These are phyloP conservation scores for Ramichloridium luteum DNA, from an alignment of 2,329 filamentous ascomycete species.

Conservation along the genomic window DNA sequence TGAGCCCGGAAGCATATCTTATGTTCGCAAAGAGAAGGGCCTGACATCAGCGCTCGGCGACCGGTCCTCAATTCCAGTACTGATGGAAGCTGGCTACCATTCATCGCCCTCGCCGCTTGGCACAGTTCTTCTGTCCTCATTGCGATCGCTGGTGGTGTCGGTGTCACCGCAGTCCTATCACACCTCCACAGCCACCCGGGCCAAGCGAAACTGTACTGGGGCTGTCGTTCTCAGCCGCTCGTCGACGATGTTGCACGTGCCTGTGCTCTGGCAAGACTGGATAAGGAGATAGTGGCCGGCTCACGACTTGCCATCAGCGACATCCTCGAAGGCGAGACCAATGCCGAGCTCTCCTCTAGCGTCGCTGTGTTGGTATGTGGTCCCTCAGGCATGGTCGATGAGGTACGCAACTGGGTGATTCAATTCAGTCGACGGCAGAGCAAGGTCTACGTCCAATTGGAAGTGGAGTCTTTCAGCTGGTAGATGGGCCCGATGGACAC, in stretches of 20 bases:
- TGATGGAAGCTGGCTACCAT: too few relatives aligned
- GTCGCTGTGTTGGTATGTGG: slow-evolving; percentile 32
- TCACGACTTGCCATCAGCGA: slow-evolving; percentile 23
- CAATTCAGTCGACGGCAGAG: slow-evolving; percentile 9
- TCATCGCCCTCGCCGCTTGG: too few relatives aligned
- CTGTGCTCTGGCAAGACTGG: slow-evolving; percentile 8
- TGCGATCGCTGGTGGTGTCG: slow-evolving; percentile 37
- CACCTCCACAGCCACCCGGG: slow-evolving; percentile 22
- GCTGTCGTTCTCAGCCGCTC: slow-evolving; percentile 19
- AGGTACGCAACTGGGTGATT: slow-evolving; percentile 26
- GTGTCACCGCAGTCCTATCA: slow-evolving; percentile 35
- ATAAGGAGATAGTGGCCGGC: slow-evolving; percentile 26
- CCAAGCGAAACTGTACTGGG: slow-evolving; percentile 29
- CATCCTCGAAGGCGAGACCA: slow-evolving; percentile 23
- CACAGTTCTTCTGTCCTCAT: too few relatives aligned
- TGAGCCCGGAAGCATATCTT: too few relatives aligned
- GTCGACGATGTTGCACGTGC: slow-evolving; percentile 9
- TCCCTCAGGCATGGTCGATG: slow-evolving; percentile 31
- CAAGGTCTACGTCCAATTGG: slow-evolving; percentile 9
- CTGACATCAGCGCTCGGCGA: too few relatives aligned
- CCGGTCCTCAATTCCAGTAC: too few relatives aligned
- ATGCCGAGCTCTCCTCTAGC: slow-evolving; percentile 19
- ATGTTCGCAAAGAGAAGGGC: too few relatives aligned
- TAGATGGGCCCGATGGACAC: too few relatives aligned
- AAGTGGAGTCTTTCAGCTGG: slow-evolving; percentile 15